Evolutionary conservation across 176 grass and related monocot genomes (phyloP).

Genomic region (Cymbopogon citratus): DNA sequence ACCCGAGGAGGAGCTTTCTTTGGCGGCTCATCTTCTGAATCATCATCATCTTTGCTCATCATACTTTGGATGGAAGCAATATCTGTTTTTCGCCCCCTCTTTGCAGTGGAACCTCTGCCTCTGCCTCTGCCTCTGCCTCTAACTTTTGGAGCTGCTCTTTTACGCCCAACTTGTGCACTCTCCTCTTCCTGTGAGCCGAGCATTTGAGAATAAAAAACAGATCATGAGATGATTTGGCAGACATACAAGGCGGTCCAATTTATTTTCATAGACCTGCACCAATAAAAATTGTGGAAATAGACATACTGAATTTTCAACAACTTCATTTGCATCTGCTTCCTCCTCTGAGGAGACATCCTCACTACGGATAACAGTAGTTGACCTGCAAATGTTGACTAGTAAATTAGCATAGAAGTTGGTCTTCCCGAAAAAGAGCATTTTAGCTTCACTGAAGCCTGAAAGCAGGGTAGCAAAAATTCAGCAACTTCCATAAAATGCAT

Average conservation of each 20-base stretch:
- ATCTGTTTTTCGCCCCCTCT: constrained; percentile 80
- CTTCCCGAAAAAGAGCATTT: not conserved
- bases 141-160: constrained; percentile 70
- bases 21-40: constrained; percentile 62
- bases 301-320: constrained; percentile 69
- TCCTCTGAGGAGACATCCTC: constrained; percentile 76
- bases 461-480: not conserved
- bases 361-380: constrained; percentile 31
- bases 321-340: constrained; percentile 56
- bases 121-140: constrained; percentile 61
- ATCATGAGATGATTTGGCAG: constrained; percentile 4
- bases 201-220: not conserved
- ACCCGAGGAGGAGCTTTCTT: constrained; percentile 70
- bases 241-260: not conserved
- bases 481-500: not conserved
- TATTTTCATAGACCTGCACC: not conserved
- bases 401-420: not conserved
- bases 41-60: constrained; percentile 51
- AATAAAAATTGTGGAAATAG: constrained; percentile 9
- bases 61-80: constrained; percentile 58
- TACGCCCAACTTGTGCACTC: constrained; percentile 51
- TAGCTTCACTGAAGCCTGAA: not conserved
- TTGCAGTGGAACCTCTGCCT: constrained; percentile 49
- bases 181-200: constrained; percentile 60
- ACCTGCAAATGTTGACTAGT: constrained; percentile 27